Evolutionary conservation across 2,329 filamentous ascomycete species (phyloP), one percentile per base, ranked within the genome.

Genomic region (Ceratocystis lukuohia): DNA sequence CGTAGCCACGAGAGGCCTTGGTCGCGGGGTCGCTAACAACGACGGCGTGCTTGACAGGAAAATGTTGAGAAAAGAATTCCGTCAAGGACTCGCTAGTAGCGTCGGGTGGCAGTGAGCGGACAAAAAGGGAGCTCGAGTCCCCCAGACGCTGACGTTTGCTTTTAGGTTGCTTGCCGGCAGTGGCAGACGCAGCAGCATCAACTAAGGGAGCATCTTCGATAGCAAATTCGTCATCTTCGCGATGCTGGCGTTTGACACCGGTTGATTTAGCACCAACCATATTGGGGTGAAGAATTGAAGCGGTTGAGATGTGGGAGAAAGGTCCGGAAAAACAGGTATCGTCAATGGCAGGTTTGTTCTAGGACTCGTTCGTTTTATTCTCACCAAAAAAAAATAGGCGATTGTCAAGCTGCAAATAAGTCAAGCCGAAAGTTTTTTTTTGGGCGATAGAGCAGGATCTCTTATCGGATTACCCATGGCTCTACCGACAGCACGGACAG

Each of bases 1-100:
- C 94, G 75, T 91, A 99, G 20, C 94, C 93, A 73, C 90, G 88
- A 15, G 91, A 96, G 71, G 86, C 80, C 73, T 96, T 96, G 1
- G 92, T 96, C 70, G 86, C 81, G 17, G 88, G 85, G 74, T 99
- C 93, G 66, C 88, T 78, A 48, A 99, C 91, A 3, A 96, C 91
- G n/a, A 88, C 89, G 64, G 94, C 93, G 76, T 97, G 93, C 76
- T 96, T 97, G 74, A 99, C 84, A 6, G 95, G 92, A 72, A 90
- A 97, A 68, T 91, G 88, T 74, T 96, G 85, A 5, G 94, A 97
- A 77, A 99, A 99, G 75, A 92, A 88, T 68, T 91, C 87, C 68
- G 91, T 89, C 69, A 99, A 81, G 65, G 82, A 82, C 72, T 96
- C 91, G 73, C 84, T 89, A 44, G 92, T 97, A 46, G 88, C 87